phyloP scores from a whole-genome alignment of 306 rosid species.

The Casuarina cunninghamiana region DNA sequence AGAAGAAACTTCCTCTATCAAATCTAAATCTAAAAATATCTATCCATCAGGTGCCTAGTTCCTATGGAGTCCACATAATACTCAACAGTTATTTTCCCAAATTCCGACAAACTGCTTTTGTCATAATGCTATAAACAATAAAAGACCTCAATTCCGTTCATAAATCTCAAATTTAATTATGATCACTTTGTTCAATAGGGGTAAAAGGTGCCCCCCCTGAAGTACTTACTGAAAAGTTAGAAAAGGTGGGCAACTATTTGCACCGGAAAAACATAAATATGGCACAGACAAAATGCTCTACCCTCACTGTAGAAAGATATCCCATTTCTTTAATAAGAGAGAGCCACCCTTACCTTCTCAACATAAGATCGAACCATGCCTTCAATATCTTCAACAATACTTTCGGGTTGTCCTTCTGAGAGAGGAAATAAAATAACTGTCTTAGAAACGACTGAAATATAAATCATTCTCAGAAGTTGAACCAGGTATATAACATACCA shows the following conservation, averaged over 20 bases:
- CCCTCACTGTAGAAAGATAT: not conserved
- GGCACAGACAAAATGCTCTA: not conserved
- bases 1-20: not conserved
- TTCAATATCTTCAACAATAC: constrained; percentile 90
- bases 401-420: constrained; percentile 96
- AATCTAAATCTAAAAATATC: not conserved
- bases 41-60: not conserved
- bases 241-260: not conserved
- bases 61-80: not conserved
- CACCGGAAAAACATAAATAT: not conserved
- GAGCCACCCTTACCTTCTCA: constrained; percentile 63
- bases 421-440: constrained; percentile 9
- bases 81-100: not conserved
- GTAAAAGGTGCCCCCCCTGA: not conserved
- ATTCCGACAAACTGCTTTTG: not conserved
- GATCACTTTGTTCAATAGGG: not conserved
- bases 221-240: not conserved
- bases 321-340: not conserved
- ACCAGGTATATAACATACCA: constrained; percentile 53
- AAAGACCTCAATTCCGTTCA: not conserved
- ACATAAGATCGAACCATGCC: constrained; percentile 79
- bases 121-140: not conserved
- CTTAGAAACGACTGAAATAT: constrained; percentile 6
- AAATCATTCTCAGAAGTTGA: not conserved
- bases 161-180: not conserved